A percentile compares a stretch with the other conserved stretches of the same genome.
phyloP scores from a whole-genome alignment of 768 basidiomycete species.

The Naganishia onofrii region DNA sequence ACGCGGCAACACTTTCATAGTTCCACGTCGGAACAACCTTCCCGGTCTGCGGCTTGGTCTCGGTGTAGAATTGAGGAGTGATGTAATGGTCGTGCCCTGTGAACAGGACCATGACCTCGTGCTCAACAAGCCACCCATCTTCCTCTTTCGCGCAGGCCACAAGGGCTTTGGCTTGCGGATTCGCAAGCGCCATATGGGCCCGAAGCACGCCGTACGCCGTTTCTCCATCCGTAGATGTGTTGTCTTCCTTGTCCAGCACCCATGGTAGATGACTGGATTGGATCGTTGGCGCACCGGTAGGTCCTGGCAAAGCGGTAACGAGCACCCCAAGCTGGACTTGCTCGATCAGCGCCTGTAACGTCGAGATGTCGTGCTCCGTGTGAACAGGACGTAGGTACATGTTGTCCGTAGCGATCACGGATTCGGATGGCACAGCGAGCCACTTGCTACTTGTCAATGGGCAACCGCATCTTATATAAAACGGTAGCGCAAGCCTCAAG shows the following conservation, averaged over 20 bases:
- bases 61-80: constrained; percentile 47
- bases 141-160: constrained; percentile 24
- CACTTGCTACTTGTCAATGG: too few relatives aligned
- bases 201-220: constrained; percentile 35
- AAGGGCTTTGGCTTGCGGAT: constrained; percentile 48
- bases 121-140: constrained; percentile 22
- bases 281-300: constrained; percentile 32
- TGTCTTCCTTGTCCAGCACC: constrained; percentile 35
- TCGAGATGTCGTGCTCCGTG: constrained; percentile 51
- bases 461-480: too few relatives aligned
- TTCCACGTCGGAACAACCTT: constrained; percentile 53
- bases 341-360: constrained; percentile 50
- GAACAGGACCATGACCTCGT: constrained; percentile 50
- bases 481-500: too few relatives aligned
- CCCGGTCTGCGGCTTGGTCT: constrained; percentile 47
- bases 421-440: too few relatives aligned
- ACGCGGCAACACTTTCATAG: constrained; percentile 50
- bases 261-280: constrained; percentile 55
- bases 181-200: constrained; percentile 50
- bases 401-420: constrained; percentile 14
- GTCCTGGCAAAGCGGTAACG: constrained; percentile 51
- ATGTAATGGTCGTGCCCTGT: constrained; percentile 46
- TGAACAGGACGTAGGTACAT: constrained; percentile 56
- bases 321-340: constrained; percentile 53
- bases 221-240: constrained; percentile 3